Conservation (phyloP, 805 yeast species). For the Metschnikowia continentalis region DNA sequence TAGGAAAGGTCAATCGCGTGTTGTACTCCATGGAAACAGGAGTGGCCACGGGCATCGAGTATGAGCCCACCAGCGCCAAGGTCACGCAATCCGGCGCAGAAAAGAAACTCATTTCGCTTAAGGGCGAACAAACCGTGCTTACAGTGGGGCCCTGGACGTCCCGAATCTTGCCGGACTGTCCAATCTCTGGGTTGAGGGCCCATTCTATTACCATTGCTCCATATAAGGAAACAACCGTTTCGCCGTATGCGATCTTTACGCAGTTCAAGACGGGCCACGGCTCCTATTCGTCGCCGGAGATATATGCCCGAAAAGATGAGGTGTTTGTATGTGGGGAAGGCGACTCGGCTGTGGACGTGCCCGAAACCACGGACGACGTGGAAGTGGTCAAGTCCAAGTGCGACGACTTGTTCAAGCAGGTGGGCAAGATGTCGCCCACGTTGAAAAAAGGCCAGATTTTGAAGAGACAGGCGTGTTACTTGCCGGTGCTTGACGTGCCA, state of each 20-base stretch:
- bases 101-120: conserved; percentile 42
- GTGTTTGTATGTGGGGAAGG: conserved; percentile 98
- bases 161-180: conserved; percentile 84
- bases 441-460: conserved; percentile 70
- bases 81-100: conserved; percentile 21
- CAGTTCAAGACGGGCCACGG: conserved; percentile 71
- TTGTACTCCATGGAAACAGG: conserved; percentile 59
- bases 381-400: conserved; percentile 84
- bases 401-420: conserved; percentile 79
- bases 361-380: conserved; percentile 92
- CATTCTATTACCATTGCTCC: conserved; percentile 93
- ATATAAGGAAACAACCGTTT: conserved; percentile 60
- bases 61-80: conserved; percentile 43
- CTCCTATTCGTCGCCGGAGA: conserved; percentile 83
- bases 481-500: conserved; percentile 92
- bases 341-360: conserved; percentile 83
- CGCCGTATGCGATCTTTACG: conserved; percentile 92
- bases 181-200: conserved; percentile 89
- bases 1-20: conserved; percentile 78
- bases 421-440: conserved; percentile 68
- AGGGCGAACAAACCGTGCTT: conserved; percentile 75
- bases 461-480: conserved; percentile 88
- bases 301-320: conserved; percentile 92
- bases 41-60: conserved; percentile 68
- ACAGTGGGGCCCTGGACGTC: conserved; percentile 98